Conservation (phyloP, 768 basidiomycete species). For the Macrocybe gigantea region DNA sequence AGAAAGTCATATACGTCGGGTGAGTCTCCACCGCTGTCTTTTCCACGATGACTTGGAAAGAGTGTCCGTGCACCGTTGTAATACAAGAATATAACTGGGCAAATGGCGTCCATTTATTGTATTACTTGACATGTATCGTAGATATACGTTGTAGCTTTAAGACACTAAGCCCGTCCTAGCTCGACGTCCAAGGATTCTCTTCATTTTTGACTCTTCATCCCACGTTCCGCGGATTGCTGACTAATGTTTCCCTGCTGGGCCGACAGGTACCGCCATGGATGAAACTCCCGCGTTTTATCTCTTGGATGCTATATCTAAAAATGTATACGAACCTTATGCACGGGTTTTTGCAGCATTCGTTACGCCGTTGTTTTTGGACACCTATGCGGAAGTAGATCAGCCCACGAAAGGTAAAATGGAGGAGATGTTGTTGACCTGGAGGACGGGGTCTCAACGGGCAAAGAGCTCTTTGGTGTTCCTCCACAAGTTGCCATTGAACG, state of each 20-base stretch:
- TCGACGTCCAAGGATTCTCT: constrained; percentile 14
- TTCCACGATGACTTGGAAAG: neutral
- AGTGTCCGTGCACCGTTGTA: no score
- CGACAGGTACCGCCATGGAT: constrained; percentile 79
- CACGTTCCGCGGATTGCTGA: constrained; percentile 57
- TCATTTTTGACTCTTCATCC: neutral
- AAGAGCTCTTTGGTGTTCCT: constrained; percentile 78
- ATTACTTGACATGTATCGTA: no score
- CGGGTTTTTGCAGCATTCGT: constrained; percentile 79
- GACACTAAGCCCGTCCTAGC: no score
- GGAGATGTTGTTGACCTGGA: constrained; percentile 96
- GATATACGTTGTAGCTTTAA: no score
- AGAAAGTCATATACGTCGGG: constrained; percentile 80
- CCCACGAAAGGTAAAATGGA: constrained; percentile 91
- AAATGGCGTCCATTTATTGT: no score
- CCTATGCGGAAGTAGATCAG: constrained; percentile 83
- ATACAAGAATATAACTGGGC: no score
- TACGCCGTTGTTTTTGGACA: constrained; percentile 78
- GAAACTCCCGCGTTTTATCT: constrained; percentile 92
- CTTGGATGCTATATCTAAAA: constrained; percentile 95
- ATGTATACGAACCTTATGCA: constrained; percentile 90
- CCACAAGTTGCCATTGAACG: constrained; percentile 83
- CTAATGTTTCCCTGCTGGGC: constrained; percentile 47
- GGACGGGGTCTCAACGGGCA: constrained; percentile 72
- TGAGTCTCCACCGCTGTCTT: constrained; percentile 47